Conservation (phyloP, 2,329 filamentous ascomycete genomes). For the Colletotrichum tofieldiae region DNA sequence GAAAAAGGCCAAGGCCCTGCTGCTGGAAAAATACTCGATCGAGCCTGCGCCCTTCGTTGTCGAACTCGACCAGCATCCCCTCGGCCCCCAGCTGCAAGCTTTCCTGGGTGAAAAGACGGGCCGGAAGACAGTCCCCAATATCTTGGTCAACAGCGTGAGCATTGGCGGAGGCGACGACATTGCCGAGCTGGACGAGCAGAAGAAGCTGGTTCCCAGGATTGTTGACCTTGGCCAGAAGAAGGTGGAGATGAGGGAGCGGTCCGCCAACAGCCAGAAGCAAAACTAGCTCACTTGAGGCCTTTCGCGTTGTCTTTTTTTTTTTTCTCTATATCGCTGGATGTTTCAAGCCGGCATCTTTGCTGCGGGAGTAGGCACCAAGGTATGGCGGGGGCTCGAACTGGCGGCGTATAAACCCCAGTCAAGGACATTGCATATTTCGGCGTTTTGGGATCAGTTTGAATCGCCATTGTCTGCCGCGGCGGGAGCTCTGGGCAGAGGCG, state of each 20-base stretch:
- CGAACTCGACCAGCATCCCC: constrained; percentile 87
- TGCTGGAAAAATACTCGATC: constrained; percentile 89
- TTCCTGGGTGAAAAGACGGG: constrained; percentile 82
- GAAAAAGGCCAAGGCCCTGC: constrained; percentile 85
- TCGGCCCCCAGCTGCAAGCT: constrained; percentile 81
- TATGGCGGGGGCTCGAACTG: constrained; percentile 20
- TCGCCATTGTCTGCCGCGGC: constrained; percentile 12
- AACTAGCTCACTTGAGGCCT: constrained; percentile 23
- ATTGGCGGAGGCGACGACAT: constrained; percentile 94
- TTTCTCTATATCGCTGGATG: constrained; percentile 17
- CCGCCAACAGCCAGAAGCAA: constrained; percentile 45
- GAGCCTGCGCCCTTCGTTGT: constrained; percentile 88
- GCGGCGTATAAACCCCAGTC: constrained; percentile 20
- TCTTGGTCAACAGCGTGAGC: constrained; percentile 88
- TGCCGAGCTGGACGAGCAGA: constrained; percentile 76
- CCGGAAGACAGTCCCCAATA: constrained; percentile 90
- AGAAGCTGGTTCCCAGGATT: constrained; percentile 80
- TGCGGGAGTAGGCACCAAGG: constrained; percentile 9
- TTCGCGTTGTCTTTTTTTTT: constrained; percentile 17
- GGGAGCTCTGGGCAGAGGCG: neutral
- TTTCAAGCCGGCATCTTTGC: constrained; percentile 14
- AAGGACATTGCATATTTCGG: constrained; percentile 41
- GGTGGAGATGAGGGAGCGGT: constrained; percentile 66
- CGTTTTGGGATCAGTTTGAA: constrained; percentile 36
- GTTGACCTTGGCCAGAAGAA: constrained; percentile 81